Percentiles rank a stretch among this genome's conserved stretches.
Evolutionary conservation across 352 stramenopile species (phyloP).

Genomic region (Ophiocytium majus): DNA sequence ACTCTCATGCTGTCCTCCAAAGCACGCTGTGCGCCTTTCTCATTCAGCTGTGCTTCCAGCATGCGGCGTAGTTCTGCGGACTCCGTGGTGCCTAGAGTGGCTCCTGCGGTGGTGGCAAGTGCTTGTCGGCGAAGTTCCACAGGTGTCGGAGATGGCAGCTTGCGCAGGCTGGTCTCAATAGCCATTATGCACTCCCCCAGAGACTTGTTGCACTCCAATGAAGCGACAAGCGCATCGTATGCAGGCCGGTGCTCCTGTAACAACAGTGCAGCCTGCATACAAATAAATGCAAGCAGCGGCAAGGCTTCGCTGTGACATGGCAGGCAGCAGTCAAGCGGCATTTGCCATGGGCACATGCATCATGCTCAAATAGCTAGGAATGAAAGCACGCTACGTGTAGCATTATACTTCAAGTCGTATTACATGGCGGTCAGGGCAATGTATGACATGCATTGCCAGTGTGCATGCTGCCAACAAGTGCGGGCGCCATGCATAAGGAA

Average conservation of each 20-base stretch:
- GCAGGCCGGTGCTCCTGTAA: conserved; percentile 42
- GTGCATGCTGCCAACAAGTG: not conserved
- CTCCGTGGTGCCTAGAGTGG: not conserved
- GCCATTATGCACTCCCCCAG: conserved; percentile 36
- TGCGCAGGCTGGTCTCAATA: conserved; percentile 34
- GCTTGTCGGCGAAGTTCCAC: conserved; percentile 4
- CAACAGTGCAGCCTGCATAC: conserved; percentile 40
- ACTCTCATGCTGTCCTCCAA: not conserved
- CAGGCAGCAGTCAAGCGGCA: not conserved
- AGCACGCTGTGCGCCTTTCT: not conserved
- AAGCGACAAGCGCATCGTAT: conserved; percentile 32
- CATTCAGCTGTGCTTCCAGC: conserved; percentile 1
- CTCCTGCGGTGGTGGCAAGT: not conserved
- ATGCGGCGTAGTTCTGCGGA: not conserved
- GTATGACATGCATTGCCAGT: not conserved
- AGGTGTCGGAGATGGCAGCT: conserved; percentile 12
- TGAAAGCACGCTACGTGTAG: no score
- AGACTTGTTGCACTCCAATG: conserved; percentile 9
- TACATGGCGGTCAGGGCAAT: no score
- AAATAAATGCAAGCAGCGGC: conserved; percentile 13
- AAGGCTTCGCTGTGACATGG: no score
- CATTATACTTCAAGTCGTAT: no score
- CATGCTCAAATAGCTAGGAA: not conserved
- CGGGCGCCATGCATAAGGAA: not conserved
- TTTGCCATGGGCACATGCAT: not conserved